Percentiles rank a stretch among this genome's conserved stretches.
Evolutionary conservation across 1,284 basidiomycete species (phyloP).

Genomic region (Pisolithus thermaeus): DNA sequence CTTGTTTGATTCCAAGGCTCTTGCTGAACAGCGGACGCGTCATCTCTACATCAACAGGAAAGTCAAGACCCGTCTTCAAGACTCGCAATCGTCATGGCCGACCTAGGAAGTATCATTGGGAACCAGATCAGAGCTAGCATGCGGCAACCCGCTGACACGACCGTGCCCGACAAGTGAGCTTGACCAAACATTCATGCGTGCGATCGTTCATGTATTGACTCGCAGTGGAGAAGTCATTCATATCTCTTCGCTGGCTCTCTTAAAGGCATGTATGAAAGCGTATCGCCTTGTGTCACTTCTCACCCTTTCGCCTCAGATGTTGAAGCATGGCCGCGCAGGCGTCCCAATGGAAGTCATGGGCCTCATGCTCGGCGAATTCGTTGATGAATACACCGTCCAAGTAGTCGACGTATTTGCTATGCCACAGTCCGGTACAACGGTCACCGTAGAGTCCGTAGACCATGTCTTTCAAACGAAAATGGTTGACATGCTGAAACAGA

Average conservation of each 20-base stretch:
- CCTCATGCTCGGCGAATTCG: slow-evolving; percentile 97
- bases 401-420: slow-evolving; percentile 99
- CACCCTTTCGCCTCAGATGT: slow-evolving; percentile 63
- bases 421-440: slow-evolving; percentile 98
- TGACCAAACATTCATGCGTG: slow-evolving; percentile 3
- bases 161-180: slow-evolving; percentile 69
- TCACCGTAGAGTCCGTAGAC: slow-evolving; percentile 98
- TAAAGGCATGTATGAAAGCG: slow-evolving; percentile 61
- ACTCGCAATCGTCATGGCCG: slow-evolving; percentile 20
- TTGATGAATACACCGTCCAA: slow-evolving; percentile 97
- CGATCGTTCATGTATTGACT: slow-evolving; percentile 6
- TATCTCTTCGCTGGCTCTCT: slow-evolving; percentile 88
- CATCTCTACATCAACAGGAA: slow-evolving; percentile 23
- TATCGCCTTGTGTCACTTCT: slow-evolving; percentile 3
- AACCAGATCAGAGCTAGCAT: slow-evolving; percentile 35
- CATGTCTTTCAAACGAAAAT: slow-evolving; percentile 99
- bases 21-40: slow-evolving; percentile 47
- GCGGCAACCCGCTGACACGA: slow-evolving; percentile 39
- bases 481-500: slow-evolving; percentile 99
- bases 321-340: slow-evolving; percentile 98
- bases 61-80: not conserved
- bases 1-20: slow-evolving; percentile 27
- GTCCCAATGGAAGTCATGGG: slow-evolving; percentile 99
- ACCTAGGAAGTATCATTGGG: slow-evolving; percentile 57
- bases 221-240: slow-evolving; percentile 91